Evolutionary conservation across 2,329 filamentous ascomycete species (phyloP).

Genomic region (Kalmusia sp.): DNA sequence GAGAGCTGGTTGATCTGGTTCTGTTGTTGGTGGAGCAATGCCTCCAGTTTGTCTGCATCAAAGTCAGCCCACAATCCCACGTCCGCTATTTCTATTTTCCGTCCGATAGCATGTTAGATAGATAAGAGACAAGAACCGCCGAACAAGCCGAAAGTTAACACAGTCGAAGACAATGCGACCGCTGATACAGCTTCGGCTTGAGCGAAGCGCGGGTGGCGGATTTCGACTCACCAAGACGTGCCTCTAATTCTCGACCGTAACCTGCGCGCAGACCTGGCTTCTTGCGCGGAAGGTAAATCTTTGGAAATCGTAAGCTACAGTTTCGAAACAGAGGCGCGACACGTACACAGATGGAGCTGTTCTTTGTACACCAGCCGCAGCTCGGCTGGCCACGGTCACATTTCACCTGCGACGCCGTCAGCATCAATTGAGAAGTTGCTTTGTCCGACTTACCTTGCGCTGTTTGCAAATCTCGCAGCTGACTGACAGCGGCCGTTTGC

Average conservation of each 20-base stretch:
- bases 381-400: slow-evolving; percentile 75
- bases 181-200: too few relatives aligned
- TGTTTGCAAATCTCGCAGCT: slow-evolving; percentile 80
- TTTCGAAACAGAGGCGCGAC: background rate
- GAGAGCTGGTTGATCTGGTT: slow-evolving; percentile 54
- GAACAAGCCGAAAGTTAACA: too few relatives aligned
- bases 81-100: background rate
- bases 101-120: background rate
- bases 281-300: slow-evolving; percentile 71
- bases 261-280: slow-evolving; percentile 70
- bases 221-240: slow-evolving; percentile 59
- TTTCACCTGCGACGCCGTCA: slow-evolving; percentile 53
- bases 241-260: slow-evolving; percentile 68
- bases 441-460: slow-evolving; percentile 61
- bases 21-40: slow-evolving; percentile 54
- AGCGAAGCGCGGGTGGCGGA: background rate
- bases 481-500: slow-evolving; percentile 60
- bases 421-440: background rate
- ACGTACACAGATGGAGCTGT: slow-evolving; percentile 65
- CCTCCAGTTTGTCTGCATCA: slow-evolving; percentile 53
- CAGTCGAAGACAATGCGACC: too few relatives aligned
- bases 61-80: slow-evolving; percentile 11
- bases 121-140: background rate
- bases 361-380: slow-evolving; percentile 76
- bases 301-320: too few relatives aligned